Conservation (phyloP, 1,284 basidiomycete species). For the Trichosporon sp. region DNA sequence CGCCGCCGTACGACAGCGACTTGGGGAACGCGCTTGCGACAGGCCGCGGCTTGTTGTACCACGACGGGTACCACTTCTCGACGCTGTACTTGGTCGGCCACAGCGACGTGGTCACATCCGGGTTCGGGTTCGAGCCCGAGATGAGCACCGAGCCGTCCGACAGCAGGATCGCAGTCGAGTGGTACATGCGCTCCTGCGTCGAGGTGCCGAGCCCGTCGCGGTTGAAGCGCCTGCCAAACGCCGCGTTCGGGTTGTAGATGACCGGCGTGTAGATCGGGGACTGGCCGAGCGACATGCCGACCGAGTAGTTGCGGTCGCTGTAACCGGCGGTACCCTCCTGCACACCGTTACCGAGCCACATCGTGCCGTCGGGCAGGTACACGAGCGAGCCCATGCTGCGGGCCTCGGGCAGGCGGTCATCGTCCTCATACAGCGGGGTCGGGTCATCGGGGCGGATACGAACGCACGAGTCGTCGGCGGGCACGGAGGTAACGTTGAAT, state of each 20-base stretch:
- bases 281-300: constrained; percentile 46
- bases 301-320: constrained; percentile 45
- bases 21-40: constrained; percentile 32
- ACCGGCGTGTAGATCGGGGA: constrained; percentile 44
- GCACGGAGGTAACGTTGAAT: constrained; percentile 45
- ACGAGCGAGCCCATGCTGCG: constrained; percentile 74
- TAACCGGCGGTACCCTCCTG: constrained; percentile 59
- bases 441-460: constrained; percentile 72
- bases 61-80: constrained; percentile 48
- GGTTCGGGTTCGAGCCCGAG: constrained; percentile 72
- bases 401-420: constrained; percentile 65
- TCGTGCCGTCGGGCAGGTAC: constrained; percentile 47
- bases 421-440: constrained; percentile 58
- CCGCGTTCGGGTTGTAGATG: constrained; percentile 64
- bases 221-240: constrained; percentile 62
- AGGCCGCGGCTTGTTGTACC: constrained; percentile 67
- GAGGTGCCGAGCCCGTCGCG: constrained; percentile 64
- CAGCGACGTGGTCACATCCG: constrained; percentile 57
- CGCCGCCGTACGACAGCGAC: constrained; percentile 64
- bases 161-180: constrained; percentile 79
- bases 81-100: constrained; percentile 48
- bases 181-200: constrained; percentile 73
- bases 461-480: constrained; percentile 49
- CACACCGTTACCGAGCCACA: constrained; percentile 65
- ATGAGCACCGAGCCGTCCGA: constrained; percentile 80